A percentile compares a stretch with the other conserved stretches of the same genome.
These are phyloP conservation scores for Plantago major DNA, from an alignment of 257 asterid species.

Conservation along the genomic window DNA sequence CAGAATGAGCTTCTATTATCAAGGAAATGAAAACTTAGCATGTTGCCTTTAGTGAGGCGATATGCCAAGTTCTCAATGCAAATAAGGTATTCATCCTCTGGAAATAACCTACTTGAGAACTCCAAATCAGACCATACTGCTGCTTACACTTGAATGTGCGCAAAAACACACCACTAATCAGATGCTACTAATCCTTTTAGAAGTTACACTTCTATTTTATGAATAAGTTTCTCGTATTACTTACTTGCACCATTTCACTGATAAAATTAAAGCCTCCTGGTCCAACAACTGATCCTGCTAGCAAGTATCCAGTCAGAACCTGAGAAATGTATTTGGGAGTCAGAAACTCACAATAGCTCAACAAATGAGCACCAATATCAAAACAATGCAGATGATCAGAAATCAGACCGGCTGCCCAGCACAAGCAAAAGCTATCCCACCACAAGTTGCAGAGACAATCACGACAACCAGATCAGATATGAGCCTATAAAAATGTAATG, in stretches of 20 bases:
- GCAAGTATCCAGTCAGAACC: slow-evolving; percentile 93
- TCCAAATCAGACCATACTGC: background rate
- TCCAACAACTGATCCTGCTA: slow-evolving; percentile 98
- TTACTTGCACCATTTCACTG: slow-evolving; percentile 98
- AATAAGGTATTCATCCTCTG: background rate
- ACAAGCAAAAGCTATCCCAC: slow-evolving; percentile 99
- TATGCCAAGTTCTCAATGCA: too few relatives aligned
- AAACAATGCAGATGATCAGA: slow-evolving; percentile 24
- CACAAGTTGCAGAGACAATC: slow-evolving; percentile 98
- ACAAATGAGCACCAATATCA: slow-evolving; percentile 7
- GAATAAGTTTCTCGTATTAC: slow-evolving; percentile 23
- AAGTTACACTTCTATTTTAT: too few relatives aligned
- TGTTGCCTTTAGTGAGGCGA: too few relatives aligned
- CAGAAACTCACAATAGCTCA: slow-evolving; percentile 19
- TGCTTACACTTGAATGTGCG: background rate
- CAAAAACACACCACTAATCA: background rate
- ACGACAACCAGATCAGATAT: slow-evolving; percentile 96
- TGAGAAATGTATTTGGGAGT: slow-evolving; percentile 32
- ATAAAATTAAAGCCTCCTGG: slow-evolving; percentile 96
- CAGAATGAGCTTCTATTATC: background rate
- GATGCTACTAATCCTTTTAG: too few relatives aligned
- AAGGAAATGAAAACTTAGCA: too few relatives aligned
- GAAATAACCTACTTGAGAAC: slow-evolving; percentile 7
- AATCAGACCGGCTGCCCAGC: slow-evolving; percentile 96
- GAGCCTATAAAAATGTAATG: slow-evolving; percentile 52